Evolutionary conservation across 1,284 basidiomycete genomes (phyloP), one percentile per base, ranked within the genome.

Genomic region (Abortiporus biennis): DNA sequence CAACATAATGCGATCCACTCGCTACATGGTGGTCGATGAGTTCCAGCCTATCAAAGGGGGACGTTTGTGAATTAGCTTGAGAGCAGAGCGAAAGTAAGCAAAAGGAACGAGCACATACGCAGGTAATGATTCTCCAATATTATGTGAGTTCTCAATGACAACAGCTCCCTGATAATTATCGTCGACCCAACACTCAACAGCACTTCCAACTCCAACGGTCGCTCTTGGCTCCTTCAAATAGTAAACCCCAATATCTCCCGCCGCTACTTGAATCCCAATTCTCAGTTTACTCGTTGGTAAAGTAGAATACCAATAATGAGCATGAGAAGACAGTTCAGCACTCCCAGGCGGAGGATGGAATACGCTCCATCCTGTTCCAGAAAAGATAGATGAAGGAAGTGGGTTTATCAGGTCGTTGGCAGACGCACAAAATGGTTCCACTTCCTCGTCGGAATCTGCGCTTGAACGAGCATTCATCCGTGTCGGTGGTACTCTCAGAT

Each of bases 401-500:
- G 93, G 94, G 66, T 95, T 95, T 59, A 96, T 88, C 33, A 97
- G 71, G 61, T 97, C 92, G 61, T 95, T 94, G 17, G 93, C 93
- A 15, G 82, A 85, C 0, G 89, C 91, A 63, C 94, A 97, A 67
- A 76, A 92, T 11, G 94, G 93, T 40, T 78, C 73, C 40, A 93
- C 78, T 62, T 96, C 93, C 55, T 88, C 77, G 61, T 86, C 92
- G 40, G 55, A 71, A 50, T 61, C 43, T 50, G 75, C 71, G 30
- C 67, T 68, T 0, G 89, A 87, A 6, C 79, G 78, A 33, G 87
- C 83, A 47, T 76, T 76, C 56, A 96, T 82, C 12, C 86, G 76
- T 34, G 78, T 74, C 0, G 76, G 71, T 1, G 91, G 92, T 3
- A 94, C 79, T 47, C 59, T 71, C 34, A 75, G 55, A 22, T 70